These are phyloP conservation scores for Sergeia podlipaevii DNA, from an alignment of 208 protist genomes.

Conservation along the genomic window DNA sequence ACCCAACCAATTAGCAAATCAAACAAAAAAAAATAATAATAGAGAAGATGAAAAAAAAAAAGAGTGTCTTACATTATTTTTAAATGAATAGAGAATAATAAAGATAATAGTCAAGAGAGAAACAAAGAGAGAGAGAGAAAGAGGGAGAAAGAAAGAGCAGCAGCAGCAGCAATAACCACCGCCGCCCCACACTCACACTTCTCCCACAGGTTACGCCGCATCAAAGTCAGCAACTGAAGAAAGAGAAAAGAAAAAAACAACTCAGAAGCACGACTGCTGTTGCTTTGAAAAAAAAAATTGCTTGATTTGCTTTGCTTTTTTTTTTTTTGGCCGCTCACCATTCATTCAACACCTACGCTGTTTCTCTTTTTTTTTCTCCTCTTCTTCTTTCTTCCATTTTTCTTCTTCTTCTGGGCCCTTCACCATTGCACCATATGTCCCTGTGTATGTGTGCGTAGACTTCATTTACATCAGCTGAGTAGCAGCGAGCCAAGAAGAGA, in stretches of 20 bases:
- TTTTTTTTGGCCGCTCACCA: slow-evolving; percentile 1
- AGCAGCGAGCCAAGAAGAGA: background rate
- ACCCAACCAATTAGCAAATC: background rate
- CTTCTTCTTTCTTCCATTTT: slow-evolving; percentile 10
- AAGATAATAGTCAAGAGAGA: too few species aligned
- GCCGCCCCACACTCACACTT: too few species aligned
- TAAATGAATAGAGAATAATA: background rate
- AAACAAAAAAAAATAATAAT: background rate
- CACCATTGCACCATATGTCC: background rate
- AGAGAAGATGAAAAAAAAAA: slow-evolving; percentile 1
- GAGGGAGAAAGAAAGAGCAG: slow-evolving; percentile 2
- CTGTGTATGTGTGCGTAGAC: background rate
- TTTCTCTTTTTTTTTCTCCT: background rate
- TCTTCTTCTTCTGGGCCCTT: background rate
- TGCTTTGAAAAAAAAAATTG: background rate
- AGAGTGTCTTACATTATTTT: background rate
- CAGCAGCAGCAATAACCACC: background rate
- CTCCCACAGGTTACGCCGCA: too few species aligned
- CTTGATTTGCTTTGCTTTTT: background rate
- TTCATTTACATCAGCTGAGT: background rate
- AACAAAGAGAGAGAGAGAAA: slow-evolving; percentile 10
- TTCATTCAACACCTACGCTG: background rate
- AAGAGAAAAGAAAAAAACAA: slow-evolving; percentile 10
- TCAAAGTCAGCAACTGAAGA: background rate
- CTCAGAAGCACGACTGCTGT: background rate